Base-by-base conservation (phyloP, 2,329 filamentous ascomycete species). In the Botryosphaeria agaves region DNA sequence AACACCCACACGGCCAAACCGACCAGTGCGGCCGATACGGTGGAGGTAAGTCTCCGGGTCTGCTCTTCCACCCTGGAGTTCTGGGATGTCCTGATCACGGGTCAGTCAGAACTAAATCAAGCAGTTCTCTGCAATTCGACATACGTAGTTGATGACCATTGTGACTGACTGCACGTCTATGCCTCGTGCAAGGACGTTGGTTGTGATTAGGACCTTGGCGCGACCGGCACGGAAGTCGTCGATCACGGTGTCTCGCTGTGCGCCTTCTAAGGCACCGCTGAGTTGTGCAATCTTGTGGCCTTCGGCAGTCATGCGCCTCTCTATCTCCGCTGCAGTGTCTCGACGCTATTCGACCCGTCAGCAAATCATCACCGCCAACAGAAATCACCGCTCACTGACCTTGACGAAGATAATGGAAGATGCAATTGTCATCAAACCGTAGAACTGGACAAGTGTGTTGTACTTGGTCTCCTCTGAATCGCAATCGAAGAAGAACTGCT, bases 321-420 rank as follows among this genome's bases (percentile, higher is more conserved):
- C 76, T 38, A 98, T 93, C 49, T 82, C 72, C 32, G 67, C 69
- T 14, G 89, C 89, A 31, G 85, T 93, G 38, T 78, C 72, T 48
- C 85, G 79, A 30, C 79, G 89, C 79, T 91, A 18, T 21, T 8
- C 14, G 27, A 9, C n/a, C n/a, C 8, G 9, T 9, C 7, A 30
- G n/a, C 9, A 12, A 16, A 19, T 17, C 28, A 14, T 28, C 9
- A 3, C 3, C 8, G 3, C 11, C 11, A 18, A 28, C n/a, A n/a
- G 12, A 3, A 14, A n/a, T 24, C 7, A 17, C 4, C n/a, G 6
- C 9, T 15, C 23, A 53, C 62, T 36, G 59, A 85, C 82, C 66
- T 77, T 82, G 53, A 95, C 87, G 48, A 98, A 98, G 44, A 98
- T 95, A 48, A 98, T 93, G 0, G 89, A 95, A 5, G 87, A 93